Evolutionary conservation across 139 green algal species (phyloP), one percentile per base, ranked within the genome.

Genomic region (Auxenochlorella pyrenoidosa): DNA sequence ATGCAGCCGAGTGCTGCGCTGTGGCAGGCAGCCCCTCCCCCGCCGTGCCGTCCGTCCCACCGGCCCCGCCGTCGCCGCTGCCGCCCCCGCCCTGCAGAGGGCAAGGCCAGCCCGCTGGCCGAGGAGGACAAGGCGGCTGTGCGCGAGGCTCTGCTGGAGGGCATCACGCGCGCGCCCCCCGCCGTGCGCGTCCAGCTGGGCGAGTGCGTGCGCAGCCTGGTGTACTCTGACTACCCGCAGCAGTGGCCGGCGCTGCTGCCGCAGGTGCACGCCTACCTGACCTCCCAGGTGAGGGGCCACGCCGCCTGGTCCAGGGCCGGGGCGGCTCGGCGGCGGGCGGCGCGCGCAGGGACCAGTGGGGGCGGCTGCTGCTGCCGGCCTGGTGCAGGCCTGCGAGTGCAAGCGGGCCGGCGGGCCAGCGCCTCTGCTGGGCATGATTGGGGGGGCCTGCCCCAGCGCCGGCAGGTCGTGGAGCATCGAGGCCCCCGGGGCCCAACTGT

Each of bases 171-270:
- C 44, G 91, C 93, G 0, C 94, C 95, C 3, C 92, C 90, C 58
- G 58, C 88, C 16, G 89, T 98, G 5, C 92, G 94, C 43, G 85
- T 85, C 3, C 97, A 99, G 93, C 91, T 99, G 75, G 88, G 81
- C 8, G 97, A 99, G 91, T 95, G 94, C 79, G 87, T 98, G 65
- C 97, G 95, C 63, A 90, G 73, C 38, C 91, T 99, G 2, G 93
- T 98, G 22, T 93, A 95, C 80, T 70, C 30, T 2, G 97, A 99
- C 92, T 99, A 94, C 88, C 97, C 97, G 0, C 85, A 96, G 32
- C 72, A 89, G 5, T 99, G 97, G 97, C 96, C 96, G 0, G 79
- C 77, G 3, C 94, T 99, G 58, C 91, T 98, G 84, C 83, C 90
- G 40, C 43, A 85, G 36, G 75, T 97, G 24, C n/a, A 92, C 30